phyloP scores from a whole-genome alignment of 331 rosid species.

The Quercus lobata region DNA sequence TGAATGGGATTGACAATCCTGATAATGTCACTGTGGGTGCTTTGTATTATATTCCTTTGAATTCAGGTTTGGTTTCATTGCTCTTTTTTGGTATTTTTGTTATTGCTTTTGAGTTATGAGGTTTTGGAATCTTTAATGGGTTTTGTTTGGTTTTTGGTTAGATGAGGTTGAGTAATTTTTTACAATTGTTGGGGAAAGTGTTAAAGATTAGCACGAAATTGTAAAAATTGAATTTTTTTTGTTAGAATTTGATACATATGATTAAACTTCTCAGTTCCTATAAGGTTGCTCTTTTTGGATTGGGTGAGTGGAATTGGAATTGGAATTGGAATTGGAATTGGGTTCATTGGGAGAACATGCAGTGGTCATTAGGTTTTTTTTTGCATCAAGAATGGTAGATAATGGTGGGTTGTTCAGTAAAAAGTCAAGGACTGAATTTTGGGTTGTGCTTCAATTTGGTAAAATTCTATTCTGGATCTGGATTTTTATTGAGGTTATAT shows the following conservation, averaged over 20 bases:
- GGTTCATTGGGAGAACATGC: background rate
- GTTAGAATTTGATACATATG: too few relatives aligned
- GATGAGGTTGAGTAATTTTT: background rate
- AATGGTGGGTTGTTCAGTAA: too few relatives aligned
- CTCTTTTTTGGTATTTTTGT: background rate
- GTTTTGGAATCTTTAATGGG: constrained; percentile 1
- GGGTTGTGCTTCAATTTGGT: background rate
- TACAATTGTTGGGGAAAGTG: background rate
- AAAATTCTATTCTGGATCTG: background rate
- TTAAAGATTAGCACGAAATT: too few relatives aligned
- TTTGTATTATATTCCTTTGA: constrained; percentile 76
- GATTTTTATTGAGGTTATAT: background rate
- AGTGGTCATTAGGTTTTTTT: background rate
- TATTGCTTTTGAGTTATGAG: background rate
- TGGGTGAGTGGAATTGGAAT: background rate
- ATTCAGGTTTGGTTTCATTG: constrained; percentile 67
- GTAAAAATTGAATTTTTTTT: too few relatives aligned
- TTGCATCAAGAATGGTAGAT: background rate
- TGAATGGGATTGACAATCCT: constrained; percentile 73
- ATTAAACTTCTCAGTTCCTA: background rate
- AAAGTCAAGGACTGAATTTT: background rate
- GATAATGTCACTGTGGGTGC: constrained; percentile 85
- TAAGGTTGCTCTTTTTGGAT: background rate
- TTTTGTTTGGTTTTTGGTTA: constrained; percentile 2
- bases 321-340: background rate